Evolutionary conservation across 805 yeast species (phyloP).

Genomic region (Saturnispora dispora): DNA sequence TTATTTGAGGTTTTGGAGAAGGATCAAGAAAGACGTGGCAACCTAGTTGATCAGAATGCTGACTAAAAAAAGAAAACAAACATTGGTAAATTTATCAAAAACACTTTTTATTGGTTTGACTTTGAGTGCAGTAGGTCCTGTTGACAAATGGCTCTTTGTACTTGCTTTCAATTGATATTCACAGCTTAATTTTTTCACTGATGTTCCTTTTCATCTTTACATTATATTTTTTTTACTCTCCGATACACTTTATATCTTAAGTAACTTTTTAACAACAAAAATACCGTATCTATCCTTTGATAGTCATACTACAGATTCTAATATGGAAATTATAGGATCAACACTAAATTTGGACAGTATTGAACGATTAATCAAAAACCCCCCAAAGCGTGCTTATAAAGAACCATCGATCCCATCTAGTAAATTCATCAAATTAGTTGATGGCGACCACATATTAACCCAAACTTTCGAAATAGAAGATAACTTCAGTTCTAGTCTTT

Average conservation of each 20-base stretch:
- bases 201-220: not conserved
- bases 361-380: not conserved
- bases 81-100: no score
- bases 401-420: not conserved
- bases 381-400: not conserved
- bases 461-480: not conserved
- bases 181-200: not conserved
- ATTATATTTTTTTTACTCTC: not conserved
- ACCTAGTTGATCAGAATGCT: conserved; percentile 28
- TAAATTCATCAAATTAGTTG: not conserved
- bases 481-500: not conserved
- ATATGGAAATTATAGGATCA: not conserved
- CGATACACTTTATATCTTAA: not conserved
- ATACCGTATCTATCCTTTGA: not conserved
- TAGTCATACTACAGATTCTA: not conserved
- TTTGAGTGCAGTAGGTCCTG: not conserved
- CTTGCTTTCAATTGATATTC: not conserved
- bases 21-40: conserved; percentile 69
- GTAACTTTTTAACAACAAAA: not conserved
- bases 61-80: not conserved
- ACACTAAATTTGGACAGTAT: not conserved
- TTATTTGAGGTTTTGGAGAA: conserved; percentile 71
- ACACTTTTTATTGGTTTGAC: no score
- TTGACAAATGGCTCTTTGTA: not conserved
- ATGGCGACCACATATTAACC: not conserved